Conservation (phyloP, 2,329 filamentous ascomycete species). For the Sporothrix humicola region DNA sequence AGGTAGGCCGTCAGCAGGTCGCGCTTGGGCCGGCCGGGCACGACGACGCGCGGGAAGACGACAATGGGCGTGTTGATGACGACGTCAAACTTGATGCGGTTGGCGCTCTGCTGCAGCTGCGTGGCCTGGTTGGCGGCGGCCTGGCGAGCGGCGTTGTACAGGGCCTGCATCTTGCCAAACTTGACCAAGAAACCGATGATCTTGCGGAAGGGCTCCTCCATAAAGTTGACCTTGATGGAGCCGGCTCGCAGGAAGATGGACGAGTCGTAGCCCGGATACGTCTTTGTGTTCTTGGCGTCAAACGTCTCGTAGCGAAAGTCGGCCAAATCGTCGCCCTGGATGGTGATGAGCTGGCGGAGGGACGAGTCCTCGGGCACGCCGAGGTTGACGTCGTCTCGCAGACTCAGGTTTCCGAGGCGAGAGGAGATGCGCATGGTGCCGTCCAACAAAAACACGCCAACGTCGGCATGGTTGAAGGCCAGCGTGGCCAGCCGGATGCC, state of each 20-base stretch:
- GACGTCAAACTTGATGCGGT: slow-evolving; percentile 91
- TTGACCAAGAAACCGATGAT: slow-evolving; percentile 98
- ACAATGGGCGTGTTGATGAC: slow-evolving; percentile 94
- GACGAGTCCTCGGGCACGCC: slow-evolving; percentile 82
- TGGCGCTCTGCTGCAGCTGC: slow-evolving; percentile 88
- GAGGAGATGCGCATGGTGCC: slow-evolving; percentile 87
- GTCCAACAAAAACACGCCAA: slow-evolving; percentile 85
- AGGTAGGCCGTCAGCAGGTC: slow-evolving; percentile 92
- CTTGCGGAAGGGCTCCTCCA: slow-evolving; percentile 96
- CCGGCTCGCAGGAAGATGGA: slow-evolving; percentile 89
- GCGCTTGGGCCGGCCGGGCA: slow-evolving; percentile 70
- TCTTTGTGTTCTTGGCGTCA: slow-evolving; percentile 69
- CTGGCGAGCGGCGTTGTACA: slow-evolving; percentile 95
- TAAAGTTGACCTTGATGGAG: slow-evolving; percentile 94
- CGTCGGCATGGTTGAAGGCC: slow-evolving; percentile 88
- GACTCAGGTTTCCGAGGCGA: slow-evolving; percentile 81
- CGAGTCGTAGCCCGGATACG: slow-evolving; percentile 93
- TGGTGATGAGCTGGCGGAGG: slow-evolving; percentile 86
- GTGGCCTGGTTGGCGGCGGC: slow-evolving; percentile 92
- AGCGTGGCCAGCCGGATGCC: slow-evolving; percentile 92
- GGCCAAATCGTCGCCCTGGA: slow-evolving; percentile 92
- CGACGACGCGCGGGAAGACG: slow-evolving; percentile 83
- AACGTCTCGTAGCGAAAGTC: slow-evolving; percentile 99
- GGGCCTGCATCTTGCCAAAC: slow-evolving; percentile 99
- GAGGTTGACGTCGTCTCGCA: slow-evolving; percentile 92